Conservation (phyloP, 441 rosid genomes). For the Raphanus hybrid region DNA sequence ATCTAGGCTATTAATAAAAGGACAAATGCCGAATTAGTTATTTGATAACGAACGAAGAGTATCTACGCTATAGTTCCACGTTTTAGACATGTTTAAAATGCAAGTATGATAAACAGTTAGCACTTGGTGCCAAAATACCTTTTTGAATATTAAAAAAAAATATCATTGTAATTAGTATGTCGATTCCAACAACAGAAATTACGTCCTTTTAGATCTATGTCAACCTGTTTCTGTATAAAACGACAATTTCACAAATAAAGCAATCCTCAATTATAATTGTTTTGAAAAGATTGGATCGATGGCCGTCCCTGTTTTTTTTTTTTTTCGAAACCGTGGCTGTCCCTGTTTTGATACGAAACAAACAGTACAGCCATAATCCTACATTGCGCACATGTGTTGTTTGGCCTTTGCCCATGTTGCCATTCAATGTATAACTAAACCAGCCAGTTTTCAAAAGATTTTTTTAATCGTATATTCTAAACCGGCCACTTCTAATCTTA, state of each 20-base stretch:
- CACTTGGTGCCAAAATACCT: slow-evolving; percentile 25
- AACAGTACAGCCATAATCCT: slow-evolving; percentile 13
- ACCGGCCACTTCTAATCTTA: not conserved
- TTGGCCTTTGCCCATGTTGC: slow-evolving; percentile 39
- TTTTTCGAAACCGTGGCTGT: not conserved
- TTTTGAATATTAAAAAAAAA: not conserved
- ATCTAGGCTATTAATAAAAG: not conserved
- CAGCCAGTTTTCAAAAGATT: not conserved
- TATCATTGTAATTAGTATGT: slow-evolving; percentile 15
- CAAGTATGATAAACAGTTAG: slow-evolving; percentile 18
- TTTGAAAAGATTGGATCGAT: not conserved
- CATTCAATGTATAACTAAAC: slow-evolving; percentile 13
- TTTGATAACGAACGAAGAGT: slow-evolving; percentile 22
- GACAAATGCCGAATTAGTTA: slow-evolving; percentile 15
- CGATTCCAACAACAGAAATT: slow-evolving; percentile 12
- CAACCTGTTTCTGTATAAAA: not conserved
- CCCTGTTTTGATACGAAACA: slow-evolving; percentile 13
- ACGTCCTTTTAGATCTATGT: slow-evolving; percentile 19
- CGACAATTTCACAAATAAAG: slow-evolving; percentile 17
- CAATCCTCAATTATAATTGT: not conserved
- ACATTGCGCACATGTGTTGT: slow-evolving; percentile 34
- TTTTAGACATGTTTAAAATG: slow-evolving; percentile 32
- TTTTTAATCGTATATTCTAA: not conserved
- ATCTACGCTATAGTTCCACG: slow-evolving; percentile 26
- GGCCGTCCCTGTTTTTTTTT: slow-evolving; percentile 3